Evolutionary conservation across 495 filamentous ascomycete genomes (phyloP).

Genomic region (Talaromyces wortmannii): DNA sequence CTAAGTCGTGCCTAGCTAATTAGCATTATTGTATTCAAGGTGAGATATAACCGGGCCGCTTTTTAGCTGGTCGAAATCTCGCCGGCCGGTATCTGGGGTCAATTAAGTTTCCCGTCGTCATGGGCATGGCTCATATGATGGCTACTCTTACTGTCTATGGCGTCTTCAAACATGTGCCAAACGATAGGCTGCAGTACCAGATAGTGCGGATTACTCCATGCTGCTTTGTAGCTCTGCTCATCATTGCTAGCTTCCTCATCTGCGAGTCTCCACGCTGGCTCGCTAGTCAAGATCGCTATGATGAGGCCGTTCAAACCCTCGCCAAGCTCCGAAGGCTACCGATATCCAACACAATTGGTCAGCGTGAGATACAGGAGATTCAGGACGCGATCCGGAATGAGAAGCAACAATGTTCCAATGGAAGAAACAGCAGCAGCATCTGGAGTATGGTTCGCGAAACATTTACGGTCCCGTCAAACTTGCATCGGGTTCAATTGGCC

Average conservation of each 20-base stretch:
- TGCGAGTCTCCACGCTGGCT: conserved; percentile 33
- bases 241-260: conserved; percentile 12
- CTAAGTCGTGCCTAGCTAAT: too few relatives aligned
- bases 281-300: conserved; percentile 11
- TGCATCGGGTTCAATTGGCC: conserved; percentile 15
- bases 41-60: too few relatives aligned
- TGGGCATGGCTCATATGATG: conserved; percentile 2
- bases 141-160: conserved; percentile 10
- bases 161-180: background rate
- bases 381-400: conserved; percentile 12
- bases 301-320: conserved; percentile 19
- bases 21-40: too few relatives aligned
- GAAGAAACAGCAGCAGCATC: background rate
- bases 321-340: conserved; percentile 17
- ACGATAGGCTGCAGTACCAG: conserved; percentile 11
- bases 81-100: conserved; percentile 11
- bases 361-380: conserved; percentile 19
- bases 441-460: conserved; percentile 11
- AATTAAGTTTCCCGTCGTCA: conserved; percentile 10
- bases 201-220: conserved; percentile 7
- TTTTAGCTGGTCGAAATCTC: conserved; percentile 14
- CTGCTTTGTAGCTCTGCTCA: conserved; percentile 7
- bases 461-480: conserved; percentile 8
- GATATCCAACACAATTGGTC: conserved; percentile 12
- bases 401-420: background rate